A percentile compares a stretch with the other conserved stretches of the same genome.
phyloP scores from a whole-genome alignment of 495 filamentous ascomycete genomes.

The Elaphomyces granulatus region DNA sequence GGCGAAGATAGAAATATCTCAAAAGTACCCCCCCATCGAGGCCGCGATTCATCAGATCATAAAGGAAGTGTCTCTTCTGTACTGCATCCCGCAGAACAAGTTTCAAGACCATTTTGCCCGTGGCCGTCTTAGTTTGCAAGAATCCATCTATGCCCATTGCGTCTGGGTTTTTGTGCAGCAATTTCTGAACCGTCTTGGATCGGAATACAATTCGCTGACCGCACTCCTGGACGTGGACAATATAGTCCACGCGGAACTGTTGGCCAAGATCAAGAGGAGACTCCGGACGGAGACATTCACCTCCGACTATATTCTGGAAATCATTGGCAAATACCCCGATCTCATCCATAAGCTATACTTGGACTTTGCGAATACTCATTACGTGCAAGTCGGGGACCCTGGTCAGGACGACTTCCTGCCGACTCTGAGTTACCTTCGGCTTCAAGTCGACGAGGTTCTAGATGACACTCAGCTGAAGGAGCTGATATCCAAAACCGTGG shows the following conservation, averaged over 20 bases:
- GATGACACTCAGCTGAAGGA: conserved; percentile 64
- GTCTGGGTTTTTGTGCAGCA: conserved; percentile 96
- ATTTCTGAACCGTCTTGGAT: conserved; percentile 87
- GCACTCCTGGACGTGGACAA: conserved; percentile 70
- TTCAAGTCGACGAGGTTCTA: conserved; percentile 62
- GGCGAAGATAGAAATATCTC: conserved; percentile 32
- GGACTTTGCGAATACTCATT: conserved; percentile 80
- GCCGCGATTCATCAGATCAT: conserved; percentile 97
- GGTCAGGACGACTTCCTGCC: conserved; percentile 63
- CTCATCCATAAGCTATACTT: conserved; percentile 82
- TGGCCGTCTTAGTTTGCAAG: conserved; percentile 84
- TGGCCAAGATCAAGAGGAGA: conserved; percentile 91
- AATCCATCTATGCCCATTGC: conserved; percentile 93
- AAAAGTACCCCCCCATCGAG: conserved; percentile 64
- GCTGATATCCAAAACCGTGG: conserved; percentile 63
- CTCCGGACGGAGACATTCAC: conserved; percentile 95
- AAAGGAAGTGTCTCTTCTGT: conserved; percentile 92
- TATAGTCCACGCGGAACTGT: conserved; percentile 72
- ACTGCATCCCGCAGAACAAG: conserved; percentile 95
- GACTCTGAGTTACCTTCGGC: conserved; percentile 60
- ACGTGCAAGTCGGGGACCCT: conserved; percentile 63
- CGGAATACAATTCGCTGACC: conserved; percentile 76
- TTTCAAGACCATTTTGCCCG: conserved; percentile 78
- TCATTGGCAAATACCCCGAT: conserved; percentile 82
- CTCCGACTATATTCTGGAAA: conserved; percentile 91